These are phyloP conservation scores for Claviceps quebecensis DNA, from an alignment of 2,329 filamentous ascomycete species.

Conservation along the genomic window DNA sequence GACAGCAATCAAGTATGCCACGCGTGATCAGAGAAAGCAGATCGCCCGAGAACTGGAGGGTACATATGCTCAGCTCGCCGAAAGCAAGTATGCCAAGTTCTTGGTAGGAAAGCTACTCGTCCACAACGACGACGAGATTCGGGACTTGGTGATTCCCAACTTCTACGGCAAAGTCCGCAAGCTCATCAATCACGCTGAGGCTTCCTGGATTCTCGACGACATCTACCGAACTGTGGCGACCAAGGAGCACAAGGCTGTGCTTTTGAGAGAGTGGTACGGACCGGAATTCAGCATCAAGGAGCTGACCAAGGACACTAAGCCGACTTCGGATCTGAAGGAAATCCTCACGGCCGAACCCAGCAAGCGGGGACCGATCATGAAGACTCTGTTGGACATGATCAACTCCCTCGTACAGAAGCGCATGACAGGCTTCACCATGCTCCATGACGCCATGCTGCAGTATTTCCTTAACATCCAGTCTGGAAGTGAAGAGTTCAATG, in stretches of 20 bases:
- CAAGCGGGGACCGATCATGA: slow-evolving; percentile 79
- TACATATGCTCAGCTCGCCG: slow-evolving; percentile 69
- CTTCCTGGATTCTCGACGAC: slow-evolving; percentile 94
- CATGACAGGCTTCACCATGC: slow-evolving; percentile 89
- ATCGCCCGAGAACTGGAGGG: slow-evolving; percentile 81
- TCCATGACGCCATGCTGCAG: slow-evolving; percentile 96
- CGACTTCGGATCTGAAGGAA: slow-evolving; percentile 53
- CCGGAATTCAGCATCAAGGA: slow-evolving; percentile 79
- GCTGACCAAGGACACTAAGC: slow-evolving; percentile 35
- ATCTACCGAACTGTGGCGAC: slow-evolving; percentile 84
- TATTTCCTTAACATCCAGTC: slow-evolving; percentile 73
- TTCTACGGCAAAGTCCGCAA: slow-evolving; percentile 90
- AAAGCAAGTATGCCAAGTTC: slow-evolving; percentile 96
- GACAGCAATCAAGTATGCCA: slow-evolving; percentile 92
- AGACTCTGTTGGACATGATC: slow-evolving; percentile 71
- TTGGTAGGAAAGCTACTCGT: slow-evolving; percentile 89
- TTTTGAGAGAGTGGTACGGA: slow-evolving; percentile 93
- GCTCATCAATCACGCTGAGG: slow-evolving; percentile 90
- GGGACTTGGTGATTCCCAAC: slow-evolving; percentile 80
- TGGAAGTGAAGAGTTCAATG: slow-evolving; percentile 67
- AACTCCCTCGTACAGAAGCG: slow-evolving; percentile 93
- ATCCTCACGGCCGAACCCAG: slow-evolving; percentile 68
- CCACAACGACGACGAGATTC: slow-evolving; percentile 76
- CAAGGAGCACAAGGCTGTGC: slow-evolving; percentile 66
- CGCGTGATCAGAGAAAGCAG: slow-evolving; percentile 65